Evolutionary conservation across 768 basidiomycete genomes (phyloP).

Genomic region (Amanita inopinata): DNA sequence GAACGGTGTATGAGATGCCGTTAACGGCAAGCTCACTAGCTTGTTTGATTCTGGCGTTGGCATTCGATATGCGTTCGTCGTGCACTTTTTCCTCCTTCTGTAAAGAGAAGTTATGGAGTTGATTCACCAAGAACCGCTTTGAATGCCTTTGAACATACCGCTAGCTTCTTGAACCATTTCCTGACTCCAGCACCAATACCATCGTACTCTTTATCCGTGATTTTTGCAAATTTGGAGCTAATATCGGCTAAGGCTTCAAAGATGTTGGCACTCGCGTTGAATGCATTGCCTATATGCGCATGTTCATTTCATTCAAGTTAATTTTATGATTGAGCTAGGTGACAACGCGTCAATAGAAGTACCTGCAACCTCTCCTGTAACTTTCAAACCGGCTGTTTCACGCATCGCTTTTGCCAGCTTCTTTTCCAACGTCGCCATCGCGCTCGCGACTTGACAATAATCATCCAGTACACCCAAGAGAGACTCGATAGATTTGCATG

Average conservation of each 20-base stretch:
- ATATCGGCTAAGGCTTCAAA: conserved; percentile 66
- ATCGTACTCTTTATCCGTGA: conserved; percentile 67
- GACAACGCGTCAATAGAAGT: conserved; percentile 14
- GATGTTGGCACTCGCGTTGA: conserved; percentile 51
- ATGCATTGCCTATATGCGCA: conserved; percentile 35
- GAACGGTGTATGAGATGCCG: too few relatives aligned
- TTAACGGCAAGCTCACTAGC: conserved; percentile 38
- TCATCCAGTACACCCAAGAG: conserved; percentile 60
- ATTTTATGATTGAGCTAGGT: not conserved
- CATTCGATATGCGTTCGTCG: conserved; percentile 56
- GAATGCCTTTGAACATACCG: conserved; percentile 33
- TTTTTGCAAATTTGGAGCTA: conserved; percentile 64
- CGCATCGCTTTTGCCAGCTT: conserved; percentile 62
- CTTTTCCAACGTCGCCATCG: conserved; percentile 59
- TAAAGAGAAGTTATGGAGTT: too few relatives aligned
- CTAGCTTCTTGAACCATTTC: conserved; percentile 82
- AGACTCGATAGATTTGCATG: conserved; percentile 66
- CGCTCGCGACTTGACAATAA: conserved; percentile 63
- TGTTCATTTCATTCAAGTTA: not conserved
- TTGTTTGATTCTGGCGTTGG: conserved; percentile 69
- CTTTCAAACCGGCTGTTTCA: conserved; percentile 53
- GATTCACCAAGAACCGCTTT: not conserved
- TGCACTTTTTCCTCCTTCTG: conserved; percentile 78
- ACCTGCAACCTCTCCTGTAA: conserved; percentile 58
- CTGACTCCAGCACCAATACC: conserved; percentile 55